These are phyloP conservation scores for Cercospora citrullina DNA, from an alignment of 2,329 filamentous ascomycete genomes.

Conservation along the genomic window DNA sequence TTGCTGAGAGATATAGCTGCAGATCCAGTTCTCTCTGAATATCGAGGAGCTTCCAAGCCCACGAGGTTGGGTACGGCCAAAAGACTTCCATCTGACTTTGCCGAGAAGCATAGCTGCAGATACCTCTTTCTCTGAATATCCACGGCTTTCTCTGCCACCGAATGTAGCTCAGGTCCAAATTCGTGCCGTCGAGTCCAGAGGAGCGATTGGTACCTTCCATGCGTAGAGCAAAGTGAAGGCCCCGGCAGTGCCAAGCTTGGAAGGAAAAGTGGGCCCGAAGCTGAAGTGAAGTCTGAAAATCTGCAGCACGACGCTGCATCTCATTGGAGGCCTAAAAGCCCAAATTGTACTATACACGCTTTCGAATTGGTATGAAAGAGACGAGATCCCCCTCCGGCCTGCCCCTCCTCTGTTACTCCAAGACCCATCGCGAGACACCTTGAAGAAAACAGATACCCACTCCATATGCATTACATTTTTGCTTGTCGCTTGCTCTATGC, in stretches of 20 bases:
- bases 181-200: not conserved
- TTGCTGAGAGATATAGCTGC: too few species aligned
- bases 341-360: not conserved
- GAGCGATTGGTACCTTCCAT: not conserved
- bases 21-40: too few species aligned
- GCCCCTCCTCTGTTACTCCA: not conserved
- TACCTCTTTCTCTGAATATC: not conserved
- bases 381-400: not conserved
- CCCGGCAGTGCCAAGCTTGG: not conserved
- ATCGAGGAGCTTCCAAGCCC: not conserved
- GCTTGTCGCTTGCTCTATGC: not conserved
- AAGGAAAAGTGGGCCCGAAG: conserved; percentile 6
- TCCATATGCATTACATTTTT: not conserved
- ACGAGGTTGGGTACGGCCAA: not conserved
- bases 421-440: not conserved
- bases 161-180: not conserved
- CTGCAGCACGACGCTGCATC: not conserved
- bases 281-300: conserved; percentile 1
- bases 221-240: not conserved
- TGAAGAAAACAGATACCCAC: not conserved
- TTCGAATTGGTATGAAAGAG: not conserved
- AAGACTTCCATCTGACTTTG: not conserved
- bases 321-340: not conserved
- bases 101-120: not conserved
- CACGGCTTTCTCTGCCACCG: too few species aligned